phyloP scores from a whole-genome alignment of 768 basidiomycete species.

The Amanita jacksonii region DNA sequence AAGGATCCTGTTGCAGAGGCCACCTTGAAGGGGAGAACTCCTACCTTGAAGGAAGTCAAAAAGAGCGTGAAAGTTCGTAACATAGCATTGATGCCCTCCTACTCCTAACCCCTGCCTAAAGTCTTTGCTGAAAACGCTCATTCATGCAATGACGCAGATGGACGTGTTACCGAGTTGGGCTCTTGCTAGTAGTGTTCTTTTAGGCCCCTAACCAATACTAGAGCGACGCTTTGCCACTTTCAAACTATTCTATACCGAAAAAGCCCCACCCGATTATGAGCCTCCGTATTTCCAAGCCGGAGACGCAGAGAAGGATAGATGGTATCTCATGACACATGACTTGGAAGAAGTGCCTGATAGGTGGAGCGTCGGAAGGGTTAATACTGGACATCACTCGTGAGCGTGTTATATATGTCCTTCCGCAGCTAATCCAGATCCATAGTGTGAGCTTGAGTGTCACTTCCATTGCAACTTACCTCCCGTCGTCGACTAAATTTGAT shows the following conservation, averaged over 20 bases:
- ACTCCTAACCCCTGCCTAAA: slow-evolving; percentile 18
- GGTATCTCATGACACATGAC: slow-evolving; percentile 76
- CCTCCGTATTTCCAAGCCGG: slow-evolving; percentile 72
- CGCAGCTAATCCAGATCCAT: neutral
- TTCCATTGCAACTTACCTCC: slow-evolving; percentile 67
- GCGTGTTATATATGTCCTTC: slow-evolving; percentile 1
- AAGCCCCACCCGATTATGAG: slow-evolving; percentile 75
- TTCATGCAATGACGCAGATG: slow-evolving; percentile 74
- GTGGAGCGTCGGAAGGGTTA: slow-evolving; percentile 54
- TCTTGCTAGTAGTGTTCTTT: neutral
- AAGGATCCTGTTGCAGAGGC: slow-evolving; percentile 56
- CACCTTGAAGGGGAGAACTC: slow-evolving; percentile 47
- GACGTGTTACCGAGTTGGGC: slow-evolving; percentile 65
- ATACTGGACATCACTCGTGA: slow-evolving; percentile 75
- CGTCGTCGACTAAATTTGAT: slow-evolving; percentile 50
- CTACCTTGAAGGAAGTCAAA: slow-evolving; percentile 76
- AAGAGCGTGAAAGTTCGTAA: slow-evolving; percentile 60
- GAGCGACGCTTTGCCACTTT: slow-evolving; percentile 82
- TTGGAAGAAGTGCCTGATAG: slow-evolving; percentile 65
- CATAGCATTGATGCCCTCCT: neutral
- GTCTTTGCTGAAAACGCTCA: slow-evolving; percentile 68
- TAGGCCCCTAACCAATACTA: slow-evolving; percentile 17
- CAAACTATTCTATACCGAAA: slow-evolving; percentile 77
- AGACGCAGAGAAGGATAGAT: slow-evolving; percentile 62
- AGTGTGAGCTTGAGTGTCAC: slow-evolving; percentile 66